Conservation (phyloP, 257 asterid species). For the Capsicum rhomboideum region DNA sequence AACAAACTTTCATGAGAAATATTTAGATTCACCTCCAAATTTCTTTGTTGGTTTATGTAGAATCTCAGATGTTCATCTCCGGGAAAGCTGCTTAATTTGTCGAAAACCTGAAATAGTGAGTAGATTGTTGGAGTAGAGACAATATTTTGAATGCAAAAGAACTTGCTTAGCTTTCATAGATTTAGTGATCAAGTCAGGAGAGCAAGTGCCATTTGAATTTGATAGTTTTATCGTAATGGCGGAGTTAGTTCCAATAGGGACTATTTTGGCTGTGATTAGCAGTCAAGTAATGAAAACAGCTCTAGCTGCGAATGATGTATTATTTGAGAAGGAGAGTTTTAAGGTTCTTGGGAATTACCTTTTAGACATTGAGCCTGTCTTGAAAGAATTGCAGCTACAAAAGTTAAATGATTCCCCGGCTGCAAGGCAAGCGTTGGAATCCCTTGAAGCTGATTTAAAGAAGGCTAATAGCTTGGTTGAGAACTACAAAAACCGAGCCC, state of each 20-base stretch:
- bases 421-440: slow-evolving; percentile 45
- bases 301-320: slow-evolving; percentile 43
- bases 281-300: slow-evolving; percentile 45
- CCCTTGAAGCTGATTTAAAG: slow-evolving; percentile 41
- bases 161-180: not conserved
- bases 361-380: slow-evolving; percentile 38
- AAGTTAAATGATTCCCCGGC: slow-evolving; percentile 40
- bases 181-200: not conserved
- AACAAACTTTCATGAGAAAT: not conserved
- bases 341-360: slow-evolving; percentile 37
- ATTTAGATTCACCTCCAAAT: not conserved
- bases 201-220: not conserved
- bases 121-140: not conserved
- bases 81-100: not conserved
- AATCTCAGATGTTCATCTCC: not conserved
- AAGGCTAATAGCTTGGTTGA: slow-evolving; percentile 47
- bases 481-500: slow-evolving; percentile 41
- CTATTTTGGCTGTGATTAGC: slow-evolving; percentile 36
- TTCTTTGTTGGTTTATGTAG: not conserved
- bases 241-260: slow-evolving; percentile 43
- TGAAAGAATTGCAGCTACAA: slow-evolving; percentile 35
- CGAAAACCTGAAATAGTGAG: not conserved
- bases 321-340: slow-evolving; percentile 49
- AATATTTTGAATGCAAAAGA: not conserved
- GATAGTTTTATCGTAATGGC: slow-evolving; percentile 11